phyloP scores from a whole-genome alignment of 176 grass and related monocot genomes.

The Zea luxurians region DNA sequence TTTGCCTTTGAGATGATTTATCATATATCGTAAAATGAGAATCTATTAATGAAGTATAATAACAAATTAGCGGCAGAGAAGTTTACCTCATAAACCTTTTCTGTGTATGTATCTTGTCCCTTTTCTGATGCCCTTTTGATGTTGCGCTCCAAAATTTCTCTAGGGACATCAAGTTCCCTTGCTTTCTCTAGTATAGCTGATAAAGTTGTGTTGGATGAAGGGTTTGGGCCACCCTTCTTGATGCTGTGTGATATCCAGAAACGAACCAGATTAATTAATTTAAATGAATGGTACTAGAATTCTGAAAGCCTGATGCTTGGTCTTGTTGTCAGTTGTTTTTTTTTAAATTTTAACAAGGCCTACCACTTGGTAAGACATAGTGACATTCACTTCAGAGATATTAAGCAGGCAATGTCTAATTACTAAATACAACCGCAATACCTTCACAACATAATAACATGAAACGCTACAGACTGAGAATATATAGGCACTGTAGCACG shows the following conservation, averaged over 20 bases:
- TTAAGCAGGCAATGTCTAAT: neutral
- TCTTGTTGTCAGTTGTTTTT: neutral
- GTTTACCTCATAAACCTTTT: constrained; percentile 86
- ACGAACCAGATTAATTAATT: neutral
- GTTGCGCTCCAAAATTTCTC: constrained; percentile 89
- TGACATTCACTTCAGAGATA: neutral
- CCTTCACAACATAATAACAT: neutral
- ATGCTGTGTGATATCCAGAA: constrained; percentile 54
- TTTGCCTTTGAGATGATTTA: neutral
- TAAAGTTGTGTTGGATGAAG: constrained; percentile 75
- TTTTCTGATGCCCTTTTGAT: constrained; percentile 98
- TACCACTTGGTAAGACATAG: constrained; percentile 1
- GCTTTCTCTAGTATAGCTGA: constrained; percentile 84
- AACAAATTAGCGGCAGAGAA: constrained; percentile 24
- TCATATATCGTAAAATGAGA: constrained; percentile 20
- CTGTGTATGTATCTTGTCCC: constrained; percentile 87
- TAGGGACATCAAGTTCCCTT: constrained; percentile 85
- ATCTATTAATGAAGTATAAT: neutral
- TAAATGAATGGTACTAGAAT: neutral
- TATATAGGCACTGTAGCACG: neutral
- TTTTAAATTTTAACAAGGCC: constrained; percentile 24
- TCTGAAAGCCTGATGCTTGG: neutral
- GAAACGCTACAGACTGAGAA: neutral
- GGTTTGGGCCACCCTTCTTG: constrained; percentile 82
- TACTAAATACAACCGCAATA: neutral